A percentile compares a stretch with the other conserved stretches of the same genome.
phyloP scores from a whole-genome alignment of 306 rosid genomes.

The Prunus armeniaca region DNA sequence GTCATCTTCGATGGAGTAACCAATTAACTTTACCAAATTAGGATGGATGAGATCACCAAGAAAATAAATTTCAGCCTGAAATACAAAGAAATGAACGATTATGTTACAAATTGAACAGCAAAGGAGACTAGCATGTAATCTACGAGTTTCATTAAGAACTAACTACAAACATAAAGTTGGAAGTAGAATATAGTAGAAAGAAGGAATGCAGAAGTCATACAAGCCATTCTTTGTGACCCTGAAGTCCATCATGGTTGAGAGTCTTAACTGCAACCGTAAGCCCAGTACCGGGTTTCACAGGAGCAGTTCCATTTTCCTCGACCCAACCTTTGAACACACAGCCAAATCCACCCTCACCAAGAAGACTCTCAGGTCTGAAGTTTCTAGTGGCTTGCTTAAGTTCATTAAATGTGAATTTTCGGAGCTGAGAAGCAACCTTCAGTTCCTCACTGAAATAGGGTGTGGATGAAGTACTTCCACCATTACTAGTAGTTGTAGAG shows the following conservation, averaged over 20 bases:
- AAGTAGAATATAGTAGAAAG: conserved; percentile 1
- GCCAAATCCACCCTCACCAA: conserved; percentile 99
- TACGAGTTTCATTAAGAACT: not conserved
- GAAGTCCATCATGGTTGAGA: conserved; percentile 92
- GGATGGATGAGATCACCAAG: conserved; percentile 92
- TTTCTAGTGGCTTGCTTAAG: conserved; percentile 93
- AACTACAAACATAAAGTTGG: not conserved
- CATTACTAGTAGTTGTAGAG: conserved; percentile 63
- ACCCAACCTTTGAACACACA: conserved; percentile 99
- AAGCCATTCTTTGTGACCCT: conserved; percentile 99
- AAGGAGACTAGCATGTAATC: not conserved
- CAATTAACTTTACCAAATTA: conserved; percentile 85
- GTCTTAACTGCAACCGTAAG: conserved; percentile 98
- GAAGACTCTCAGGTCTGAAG: conserved; percentile 95
- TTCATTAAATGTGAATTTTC: conserved; percentile 87
- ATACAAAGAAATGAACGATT: conserved; percentile 20
- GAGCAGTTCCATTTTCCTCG: conserved; percentile 94
- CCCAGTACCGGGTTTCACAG: conserved; percentile 96
- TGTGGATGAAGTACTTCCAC: conserved; percentile 67
- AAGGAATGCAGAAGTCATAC: conserved; percentile 40
- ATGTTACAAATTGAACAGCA: conserved; percentile 15
- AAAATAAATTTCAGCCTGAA: conserved; percentile 88
- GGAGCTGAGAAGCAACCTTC: conserved; percentile 84
- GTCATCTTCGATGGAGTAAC: conserved; percentile 94
- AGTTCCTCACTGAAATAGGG: conserved; percentile 84